phyloP scores from a whole-genome alignment of 805 yeast species.

The Candida ascalaphidarum region DNA sequence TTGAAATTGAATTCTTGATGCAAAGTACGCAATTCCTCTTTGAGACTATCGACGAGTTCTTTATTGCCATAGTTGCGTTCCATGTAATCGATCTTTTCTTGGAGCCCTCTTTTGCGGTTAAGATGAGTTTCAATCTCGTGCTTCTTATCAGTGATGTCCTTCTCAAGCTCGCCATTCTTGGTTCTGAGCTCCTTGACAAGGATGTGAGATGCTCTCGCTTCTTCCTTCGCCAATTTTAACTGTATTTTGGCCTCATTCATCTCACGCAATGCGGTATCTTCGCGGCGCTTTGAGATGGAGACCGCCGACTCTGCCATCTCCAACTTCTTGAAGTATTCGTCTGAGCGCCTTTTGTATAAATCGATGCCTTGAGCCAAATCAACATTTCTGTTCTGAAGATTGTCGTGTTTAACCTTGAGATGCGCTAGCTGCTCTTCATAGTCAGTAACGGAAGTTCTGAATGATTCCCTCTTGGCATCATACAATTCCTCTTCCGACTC shows the following conservation, averaged over 20 bases:
- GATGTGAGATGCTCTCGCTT: conserved; percentile 45
- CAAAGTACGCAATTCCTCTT: conserved; percentile 45
- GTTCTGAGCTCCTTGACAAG: conserved; percentile 44
- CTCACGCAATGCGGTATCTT: conserved; percentile 44
- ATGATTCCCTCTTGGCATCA: conserved; percentile 31
- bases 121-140: conserved; percentile 47
- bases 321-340: conserved; percentile 61
- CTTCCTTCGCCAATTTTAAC: conserved; percentile 41
- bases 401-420: conserved; percentile 48
- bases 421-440: conserved; percentile 35
- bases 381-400: conserved; percentile 44
- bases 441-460: conserved; percentile 26
- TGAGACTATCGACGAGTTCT: conserved; percentile 34
- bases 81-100: conserved; percentile 48
- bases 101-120: conserved; percentile 32
- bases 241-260: conserved; percentile 32
- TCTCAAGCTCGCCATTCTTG: conserved; percentile 44
- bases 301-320: conserved; percentile 75
- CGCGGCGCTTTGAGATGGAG: conserved; percentile 53
- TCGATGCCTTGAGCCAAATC: conserved; percentile 49
- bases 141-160: conserved; percentile 46
- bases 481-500: conserved; percentile 37
- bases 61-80: conserved; percentile 37
- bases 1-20: conserved; percentile 45
- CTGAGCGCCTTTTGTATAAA: conserved; percentile 63